Percentiles rank a stretch among this genome's conserved stretches.
These are phyloP conservation scores for Remersonia thermophila DNA, from an alignment of 2,329 filamentous ascomycete genomes.

Conservation along the genomic window DNA sequence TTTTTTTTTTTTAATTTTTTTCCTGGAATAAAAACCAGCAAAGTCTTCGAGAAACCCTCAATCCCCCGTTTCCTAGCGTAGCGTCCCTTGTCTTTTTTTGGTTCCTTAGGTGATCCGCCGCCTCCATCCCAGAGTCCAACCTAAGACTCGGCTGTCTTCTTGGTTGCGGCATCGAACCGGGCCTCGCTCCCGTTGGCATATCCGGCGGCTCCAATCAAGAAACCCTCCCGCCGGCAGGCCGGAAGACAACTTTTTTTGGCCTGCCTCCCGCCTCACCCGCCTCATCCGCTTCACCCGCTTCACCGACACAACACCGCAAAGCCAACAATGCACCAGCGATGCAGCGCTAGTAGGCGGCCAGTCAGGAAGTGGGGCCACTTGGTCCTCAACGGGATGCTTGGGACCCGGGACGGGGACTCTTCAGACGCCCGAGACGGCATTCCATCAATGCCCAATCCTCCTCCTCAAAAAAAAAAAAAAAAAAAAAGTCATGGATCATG, in stretches of 20 bases:
- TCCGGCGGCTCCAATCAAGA: not conserved
- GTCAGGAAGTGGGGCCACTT: slow-evolving; percentile 7
- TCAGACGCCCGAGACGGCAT: not conserved
- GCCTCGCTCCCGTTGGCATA: slow-evolving; percentile 1
- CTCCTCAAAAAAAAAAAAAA: too few species aligned
- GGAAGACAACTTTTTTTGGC: slow-evolving; percentile 11
- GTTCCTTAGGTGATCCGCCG: too few species aligned
- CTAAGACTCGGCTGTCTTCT: too few species aligned
- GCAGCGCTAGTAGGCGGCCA: slow-evolving; percentile 10
- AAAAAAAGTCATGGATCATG: too few species aligned
- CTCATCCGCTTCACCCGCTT: slow-evolving; percentile 10
- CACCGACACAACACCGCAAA: slow-evolving; percentile 10
- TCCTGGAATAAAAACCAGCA: too few species aligned
- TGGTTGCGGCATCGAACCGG: too few species aligned
- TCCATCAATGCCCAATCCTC: not conserved
- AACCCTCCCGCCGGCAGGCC: not conserved
- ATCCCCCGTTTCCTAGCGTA: too few species aligned
- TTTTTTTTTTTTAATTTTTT: too few species aligned
- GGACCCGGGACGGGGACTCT: not conserved
- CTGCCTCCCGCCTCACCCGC: not conserved
- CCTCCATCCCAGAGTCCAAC: too few species aligned
- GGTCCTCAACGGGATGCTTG: too few species aligned
- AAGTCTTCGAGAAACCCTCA: too few species aligned
- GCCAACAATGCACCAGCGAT: slow-evolving; percentile 10
- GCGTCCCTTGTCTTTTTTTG: too few species aligned